Evolutionary conservation across 2,329 filamentous ascomycete genomes (phyloP), one percentile per base, ranked within the genome.

Genomic region (Fusarium penzigii): DNA sequence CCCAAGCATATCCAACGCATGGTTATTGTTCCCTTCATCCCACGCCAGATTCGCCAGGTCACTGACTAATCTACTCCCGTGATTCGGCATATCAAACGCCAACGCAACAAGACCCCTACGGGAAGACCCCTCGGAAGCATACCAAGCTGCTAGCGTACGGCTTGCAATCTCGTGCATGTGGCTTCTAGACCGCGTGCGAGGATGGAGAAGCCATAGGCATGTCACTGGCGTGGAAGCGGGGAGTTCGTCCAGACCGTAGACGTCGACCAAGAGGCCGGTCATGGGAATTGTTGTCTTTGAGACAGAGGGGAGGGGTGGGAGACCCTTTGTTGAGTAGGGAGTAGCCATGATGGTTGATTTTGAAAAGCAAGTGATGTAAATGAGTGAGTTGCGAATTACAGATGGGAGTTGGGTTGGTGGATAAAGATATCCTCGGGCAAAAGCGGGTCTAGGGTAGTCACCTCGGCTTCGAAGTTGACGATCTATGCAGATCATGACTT

Each of bases 1-100:
- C 29, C 83, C 85, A 68, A 94, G 92, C 92, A 99, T 96, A 70
- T 99, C 94, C 67, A 90, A 85, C 0, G 92, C 93, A 74, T 97
- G 94, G 7, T 79, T 82, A 36, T 80, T 76, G 67, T 97, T 96
- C 29, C 91, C 92, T 38, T 83, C 73, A 41, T 83, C 81, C 93
- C 92, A 97, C 5, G 87, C 80, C 61, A 87, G 78, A 69, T 97
- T 97, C 25, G 88, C 85, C 16, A 79, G 61, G 8, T 81, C 74
- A 62, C 87, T 80, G 2, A 93, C 82, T 53, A 85, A 72, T 49
- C 94, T 78, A 3, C 82, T 80, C 25, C 94, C 94, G 72, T 97
- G 94, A 70, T 97, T 97, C 42, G 93, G 83, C 76, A 96, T 92
- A 73, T 97, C 94, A 70, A 96, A 96, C 3, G 88, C 83, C 12